Evolutionary conservation across 1,284 basidiomycete genomes (phyloP), one percentile per base, ranked within the genome.

Genomic region (Rhodofomes roseus): DNA sequence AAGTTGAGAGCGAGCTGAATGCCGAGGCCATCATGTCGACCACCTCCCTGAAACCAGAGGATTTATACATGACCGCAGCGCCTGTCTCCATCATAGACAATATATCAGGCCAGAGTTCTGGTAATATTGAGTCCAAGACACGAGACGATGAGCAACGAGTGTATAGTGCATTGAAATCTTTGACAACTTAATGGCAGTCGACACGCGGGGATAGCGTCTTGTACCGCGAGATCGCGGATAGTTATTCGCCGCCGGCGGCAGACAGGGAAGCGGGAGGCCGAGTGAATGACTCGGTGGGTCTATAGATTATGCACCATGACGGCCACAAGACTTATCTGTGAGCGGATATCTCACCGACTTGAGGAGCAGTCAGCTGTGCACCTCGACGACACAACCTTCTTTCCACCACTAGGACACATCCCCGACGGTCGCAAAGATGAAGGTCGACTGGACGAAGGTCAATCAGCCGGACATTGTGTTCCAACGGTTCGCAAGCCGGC

Each of bases 401-500:
- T 22, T 2, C n/a, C 50, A 14, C n/a, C 31, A 14, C 16, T 18
- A 37, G 29, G 36, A 36, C 50, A 36, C 27, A 31, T 18, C 31
- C 31, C 57, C 31, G 11, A 4, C 5, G 31, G 31, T 11, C 31
- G 11, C 31, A 34, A 34, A 11, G 36, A 75, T 81, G 63, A 75
- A 73, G 58, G 77, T 90, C 62, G 82, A 92, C 70, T 92, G 90
- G 89, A 73, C 73, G 62, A 89, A 85, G 66, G 78, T 92, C 37
- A 79, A 86, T 66, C 77, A 78, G 40, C 88, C 88, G 43, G 81
- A 86, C 20, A 74, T 80, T 37, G 73, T 80, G 44, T 77, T 89
- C 52, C 79, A 84, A 62, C 80, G 78, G 43, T 93, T 90, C 71
- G 69, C 85, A 1, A 89, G 88, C 65, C 84, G 89, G 7, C 76